Base-by-base conservation (phyloP, 805 yeast genomes). In the Myxozyma geophila region DNA sequence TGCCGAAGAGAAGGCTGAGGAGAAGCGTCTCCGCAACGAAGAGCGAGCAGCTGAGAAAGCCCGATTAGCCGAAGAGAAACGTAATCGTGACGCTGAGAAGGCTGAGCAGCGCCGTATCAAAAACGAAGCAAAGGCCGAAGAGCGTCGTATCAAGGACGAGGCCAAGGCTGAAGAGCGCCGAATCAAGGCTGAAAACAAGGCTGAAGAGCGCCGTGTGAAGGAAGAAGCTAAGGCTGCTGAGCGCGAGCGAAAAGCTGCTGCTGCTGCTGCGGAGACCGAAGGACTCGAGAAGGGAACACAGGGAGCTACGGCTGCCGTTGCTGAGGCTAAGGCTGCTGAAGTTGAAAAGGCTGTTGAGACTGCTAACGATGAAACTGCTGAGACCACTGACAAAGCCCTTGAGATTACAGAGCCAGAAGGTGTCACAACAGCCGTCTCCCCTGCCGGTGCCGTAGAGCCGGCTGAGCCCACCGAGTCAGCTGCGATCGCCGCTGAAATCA, bases 1-100 rank as follows among this genome's bases (percentile, higher is more conserved):
- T 28, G n/a, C 43, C 4, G 69, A 52, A 17, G 63, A 65, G 28
- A 66, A 66, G 59, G 63, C 62, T 3, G 60, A 54, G 23, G 60
- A 56, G 44, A 63, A 59, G 53, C 59, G 60, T 5, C 35, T 52
- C 17, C 50, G 35, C 36, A 17, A 48, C 3, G 69, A 52, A 13
- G 63, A 65, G 41, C 61, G 61, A 37, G 63, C 60, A 1, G 60
- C 52, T 13, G 60, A 56, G 49, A 59, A 51, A 43, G 58, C 40
- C 40, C 35, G 51, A 12, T 50, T 66, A 52, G 62, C 61, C 4
- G 58, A 53, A 23, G 39, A 59, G 49, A 41, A 44, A 33, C 54
- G 60, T 12, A 17, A 37, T 19, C 54, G 41, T 12, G 49, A 49
- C 47, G 67, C 67, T 19, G 69, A 60, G 46, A 64, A 67, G 50